These are phyloP conservation scores for Candida schatavii DNA, from an alignment of 805 yeast genomes.

Conservation along the genomic window DNA sequence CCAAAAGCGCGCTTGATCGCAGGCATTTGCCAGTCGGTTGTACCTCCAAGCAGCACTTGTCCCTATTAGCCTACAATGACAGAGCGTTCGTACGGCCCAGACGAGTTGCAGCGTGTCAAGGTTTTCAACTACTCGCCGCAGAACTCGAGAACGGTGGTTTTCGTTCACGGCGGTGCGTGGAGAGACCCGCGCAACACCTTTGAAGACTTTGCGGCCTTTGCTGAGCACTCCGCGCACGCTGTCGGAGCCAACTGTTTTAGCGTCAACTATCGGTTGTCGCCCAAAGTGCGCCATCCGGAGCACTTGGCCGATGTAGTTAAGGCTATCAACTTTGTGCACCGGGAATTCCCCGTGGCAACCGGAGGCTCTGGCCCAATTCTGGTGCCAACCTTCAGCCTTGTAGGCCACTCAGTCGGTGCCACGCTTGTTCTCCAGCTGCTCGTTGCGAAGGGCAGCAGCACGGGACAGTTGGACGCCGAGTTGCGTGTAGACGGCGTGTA, in stretches of 20 bases:
- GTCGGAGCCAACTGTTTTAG: slow-evolving; percentile 16
- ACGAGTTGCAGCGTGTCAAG: slow-evolving; percentile 30
- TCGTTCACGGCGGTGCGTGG: slow-evolving; percentile 92
- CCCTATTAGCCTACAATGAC: neutral
- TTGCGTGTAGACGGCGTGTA: slow-evolving; percentile 14
- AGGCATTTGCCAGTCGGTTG: too few relatives aligned
- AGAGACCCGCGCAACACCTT: slow-evolving; percentile 63
- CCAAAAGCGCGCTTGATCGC: too few relatives aligned
- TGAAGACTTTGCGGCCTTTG: slow-evolving; percentile 39
- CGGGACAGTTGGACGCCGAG: neutral
- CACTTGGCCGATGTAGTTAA: slow-evolving; percentile 48
- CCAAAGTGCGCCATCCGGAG: slow-evolving; percentile 57
- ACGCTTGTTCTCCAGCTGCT: slow-evolving; percentile 57
- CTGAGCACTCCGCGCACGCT: slow-evolving; percentile 2
- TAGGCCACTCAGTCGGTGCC: slow-evolving; percentile 86
- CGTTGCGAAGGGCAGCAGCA: slow-evolving; percentile 12
- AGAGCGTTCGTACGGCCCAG: slow-evolving; percentile 24
- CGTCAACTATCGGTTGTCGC: slow-evolving; percentile 64
- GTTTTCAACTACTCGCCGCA: slow-evolving; percentile 17
- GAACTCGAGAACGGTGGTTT: slow-evolving; percentile 39
- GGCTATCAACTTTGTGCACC: neutral
- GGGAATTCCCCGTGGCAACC: neutral
- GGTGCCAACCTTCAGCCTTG: too few relatives aligned
- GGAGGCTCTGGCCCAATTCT: slow-evolving; percentile 18
- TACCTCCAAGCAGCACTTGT: too few relatives aligned